Conservation (phyloP, 768 basidiomycete genomes). For the Podaxis pistillaris region DNA sequence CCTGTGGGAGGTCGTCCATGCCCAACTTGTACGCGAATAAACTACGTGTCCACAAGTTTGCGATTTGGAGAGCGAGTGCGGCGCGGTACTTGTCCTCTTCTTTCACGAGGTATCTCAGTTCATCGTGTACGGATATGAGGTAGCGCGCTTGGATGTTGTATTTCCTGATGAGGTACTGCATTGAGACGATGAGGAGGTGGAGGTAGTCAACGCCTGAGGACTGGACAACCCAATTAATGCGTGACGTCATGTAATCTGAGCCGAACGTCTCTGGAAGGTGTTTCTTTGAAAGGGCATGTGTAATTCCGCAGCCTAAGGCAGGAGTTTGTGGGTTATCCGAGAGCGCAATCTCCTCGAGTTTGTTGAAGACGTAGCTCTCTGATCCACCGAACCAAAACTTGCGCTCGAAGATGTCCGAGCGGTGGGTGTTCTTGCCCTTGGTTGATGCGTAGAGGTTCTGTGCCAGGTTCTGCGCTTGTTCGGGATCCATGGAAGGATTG, state of each 20-base stretch:
- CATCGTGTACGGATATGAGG: constrained; percentile 96
- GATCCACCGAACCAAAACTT: constrained; percentile 97
- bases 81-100: constrained; percentile 91
- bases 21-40: constrained; percentile 91
- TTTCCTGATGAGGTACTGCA: constrained; percentile 80
- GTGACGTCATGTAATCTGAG: constrained; percentile 88
- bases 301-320: constrained; percentile 91
- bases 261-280: constrained; percentile 82
- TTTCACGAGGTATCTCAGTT: constrained; percentile 88
- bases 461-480: constrained; percentile 78
- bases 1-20: constrained; percentile 93
- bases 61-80: constrained; percentile 89
- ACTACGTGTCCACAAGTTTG: constrained; percentile 93
- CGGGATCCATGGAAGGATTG: constrained; percentile 74
- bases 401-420: constrained; percentile 68
- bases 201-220: constrained; percentile 98
- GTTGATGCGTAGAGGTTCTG: constrained; percentile 87
- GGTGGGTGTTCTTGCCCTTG: constrained; percentile 87
- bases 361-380: constrained; percentile 97
- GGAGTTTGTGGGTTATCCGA: constrained; percentile 88
- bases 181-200: constrained; percentile 92
- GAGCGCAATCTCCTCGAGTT: constrained; percentile 90
- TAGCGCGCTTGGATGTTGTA: constrained; percentile 90
- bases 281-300: constrained; percentile 88
- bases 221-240: constrained; percentile 99